Conservation (phyloP, 306 rosid genomes). For the Vigna mungo region DNA sequence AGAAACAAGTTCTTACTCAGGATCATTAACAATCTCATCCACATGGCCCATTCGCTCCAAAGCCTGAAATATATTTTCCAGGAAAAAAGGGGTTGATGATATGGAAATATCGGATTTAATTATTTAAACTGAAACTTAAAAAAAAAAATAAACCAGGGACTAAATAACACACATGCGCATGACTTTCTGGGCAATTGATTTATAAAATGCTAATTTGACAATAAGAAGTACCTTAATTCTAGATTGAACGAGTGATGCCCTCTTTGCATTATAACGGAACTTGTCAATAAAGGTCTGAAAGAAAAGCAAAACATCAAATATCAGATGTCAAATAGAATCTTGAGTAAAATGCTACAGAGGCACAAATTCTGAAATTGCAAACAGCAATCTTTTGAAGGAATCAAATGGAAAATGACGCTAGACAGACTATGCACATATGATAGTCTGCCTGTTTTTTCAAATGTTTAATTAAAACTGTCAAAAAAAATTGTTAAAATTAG, state of each 20-base stretch:
- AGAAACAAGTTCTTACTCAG: slow-evolving; percentile 76
- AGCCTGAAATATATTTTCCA: slow-evolving; percentile 63
- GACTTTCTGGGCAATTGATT: slow-evolving; percentile 37
- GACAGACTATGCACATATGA: not conserved
- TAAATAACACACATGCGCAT: not conserved
- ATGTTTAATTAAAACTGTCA: not conserved
- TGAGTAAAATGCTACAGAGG: slow-evolving; percentile 26
- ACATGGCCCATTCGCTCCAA: slow-evolving; percentile 92
- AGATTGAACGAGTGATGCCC: slow-evolving; percentile 98
- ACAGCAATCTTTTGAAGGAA: not conserved
- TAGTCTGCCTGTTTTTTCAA: not conserved
- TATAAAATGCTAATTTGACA: slow-evolving; percentile 18
- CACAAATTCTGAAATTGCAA: slow-evolving; percentile 31
- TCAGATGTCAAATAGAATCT: slow-evolving; percentile 51
- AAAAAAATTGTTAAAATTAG: not conserved
- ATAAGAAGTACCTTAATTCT: slow-evolving; percentile 87
- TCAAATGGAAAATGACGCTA: slow-evolving; percentile 1
- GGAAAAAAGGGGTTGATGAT: slow-evolving; percentile 10
- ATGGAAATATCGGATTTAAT: slow-evolving; percentile 29
- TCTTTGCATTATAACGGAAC: slow-evolving; percentile 97
- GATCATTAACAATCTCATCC: slow-evolving; percentile 92
- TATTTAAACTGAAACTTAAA: slow-evolving; percentile 27
- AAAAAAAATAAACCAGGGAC: slow-evolving; percentile 32
- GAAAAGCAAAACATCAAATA: slow-evolving; percentile 43
- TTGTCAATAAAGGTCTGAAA: slow-evolving; percentile 92